phyloP scores from a whole-genome alignment of 2,329 filamentous ascomycete genomes.

The Colletotrichum filicis region DNA sequence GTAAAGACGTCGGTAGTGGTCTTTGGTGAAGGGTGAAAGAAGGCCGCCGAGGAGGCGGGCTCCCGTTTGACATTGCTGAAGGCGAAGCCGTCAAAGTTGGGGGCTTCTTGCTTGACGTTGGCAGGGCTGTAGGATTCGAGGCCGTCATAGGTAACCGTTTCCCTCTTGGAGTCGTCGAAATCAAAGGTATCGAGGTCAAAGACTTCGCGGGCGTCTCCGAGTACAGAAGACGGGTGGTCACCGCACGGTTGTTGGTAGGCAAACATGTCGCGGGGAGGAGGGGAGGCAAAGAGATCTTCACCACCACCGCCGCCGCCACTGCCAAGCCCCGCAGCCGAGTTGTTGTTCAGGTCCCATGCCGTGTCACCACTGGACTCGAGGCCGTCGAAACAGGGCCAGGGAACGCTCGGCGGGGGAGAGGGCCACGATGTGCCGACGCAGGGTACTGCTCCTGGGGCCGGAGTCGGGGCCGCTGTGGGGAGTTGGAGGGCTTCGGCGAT shows the following conservation, averaged over 20 bases:
- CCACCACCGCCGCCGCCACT: not conserved
- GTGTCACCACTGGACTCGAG: not conserved
- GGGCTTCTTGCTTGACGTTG: not conserved
- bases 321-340: not conserved
- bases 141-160: not conserved
- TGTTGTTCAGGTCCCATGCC: not conserved
- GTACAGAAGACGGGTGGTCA: not conserved
- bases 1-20: not conserved
- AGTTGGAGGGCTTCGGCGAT: not conserved
- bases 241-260: not conserved
- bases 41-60: not conserved
- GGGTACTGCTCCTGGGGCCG: not conserved
- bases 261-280: not conserved
- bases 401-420: not conserved
- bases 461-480: not conserved
- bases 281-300: not conserved
- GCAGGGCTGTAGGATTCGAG: not conserved
- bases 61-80: not conserved
- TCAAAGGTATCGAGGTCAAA: not conserved
- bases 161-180: not conserved
- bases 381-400: not conserved
- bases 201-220: not conserved
- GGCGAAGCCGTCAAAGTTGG: not conserved
- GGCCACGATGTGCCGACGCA: not conserved
- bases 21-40: not conserved